These are phyloP conservation scores for Zopfia rhizophila DNA, from an alignment of 2,329 filamentous ascomycete species.

Conservation along the genomic window DNA sequence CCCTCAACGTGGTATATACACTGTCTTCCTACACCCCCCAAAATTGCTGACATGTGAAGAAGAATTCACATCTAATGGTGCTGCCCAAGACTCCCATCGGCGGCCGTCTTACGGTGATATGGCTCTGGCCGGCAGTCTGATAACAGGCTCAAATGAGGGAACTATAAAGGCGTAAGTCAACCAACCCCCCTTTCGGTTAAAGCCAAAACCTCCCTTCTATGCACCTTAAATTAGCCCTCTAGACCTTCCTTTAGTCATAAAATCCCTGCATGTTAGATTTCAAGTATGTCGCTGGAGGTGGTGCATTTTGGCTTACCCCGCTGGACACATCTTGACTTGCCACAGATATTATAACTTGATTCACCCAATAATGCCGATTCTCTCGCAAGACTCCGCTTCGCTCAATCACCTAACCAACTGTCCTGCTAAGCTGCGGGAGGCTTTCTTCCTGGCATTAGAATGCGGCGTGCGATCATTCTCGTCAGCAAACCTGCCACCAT, in stretches of 20 bases:
- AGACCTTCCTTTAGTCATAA: no score
- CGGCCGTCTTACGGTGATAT: conserved; percentile 49
- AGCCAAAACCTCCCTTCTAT: no score
- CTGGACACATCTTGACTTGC: conserved; percentile 33
- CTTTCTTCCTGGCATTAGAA: conserved; percentile 48
- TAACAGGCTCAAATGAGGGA: conserved; percentile 47
- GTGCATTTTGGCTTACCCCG: no score
- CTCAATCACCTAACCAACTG: conserved; percentile 48
- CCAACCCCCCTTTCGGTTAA: neutral
- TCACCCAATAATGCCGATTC: conserved; percentile 46
- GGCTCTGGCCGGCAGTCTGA: conserved; percentile 44
- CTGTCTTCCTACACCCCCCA: conserved; percentile 25
- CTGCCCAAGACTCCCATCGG: conserved; percentile 28
- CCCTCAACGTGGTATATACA: conserved; percentile 41
- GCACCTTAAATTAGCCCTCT: no score
- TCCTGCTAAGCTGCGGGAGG: conserved; percentile 47
- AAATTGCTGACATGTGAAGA: conserved; percentile 41
- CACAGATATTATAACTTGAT: conserved; percentile 49
- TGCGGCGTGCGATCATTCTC: conserved; percentile 45
- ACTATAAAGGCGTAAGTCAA: conserved; percentile 49
- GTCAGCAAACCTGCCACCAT: conserved; percentile 37
- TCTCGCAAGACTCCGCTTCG: conserved; percentile 43
- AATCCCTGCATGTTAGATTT: no score
- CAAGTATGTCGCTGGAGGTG: no score
- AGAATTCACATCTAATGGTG: conserved; percentile 38